These are phyloP conservation scores for Puccinia sorghi DNA, from an alignment of 1,284 basidiomycete species.

Conservation along the genomic window DNA sequence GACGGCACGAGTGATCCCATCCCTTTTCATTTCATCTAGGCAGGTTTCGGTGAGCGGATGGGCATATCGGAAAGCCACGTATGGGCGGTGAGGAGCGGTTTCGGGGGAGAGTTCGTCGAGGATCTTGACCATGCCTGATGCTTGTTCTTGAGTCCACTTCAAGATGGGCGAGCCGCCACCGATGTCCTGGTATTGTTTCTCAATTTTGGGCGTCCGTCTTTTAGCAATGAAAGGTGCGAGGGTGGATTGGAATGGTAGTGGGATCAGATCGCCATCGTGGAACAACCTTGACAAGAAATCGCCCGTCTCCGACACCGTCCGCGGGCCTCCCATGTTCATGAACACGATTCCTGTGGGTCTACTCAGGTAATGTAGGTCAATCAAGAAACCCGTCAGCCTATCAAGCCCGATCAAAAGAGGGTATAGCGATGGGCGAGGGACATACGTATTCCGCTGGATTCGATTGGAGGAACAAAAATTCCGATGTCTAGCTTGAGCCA, in stretches of 20 bases:
- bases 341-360: slow-evolving; percentile 76
- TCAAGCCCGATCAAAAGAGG: background rate
- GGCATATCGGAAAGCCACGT: slow-evolving; percentile 92
- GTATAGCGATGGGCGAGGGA: background rate
- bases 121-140: slow-evolving; percentile 81
- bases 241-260: slow-evolving; percentile 83
- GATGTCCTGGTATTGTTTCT: slow-evolving; percentile 89
- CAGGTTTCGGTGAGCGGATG: slow-evolving; percentile 82
- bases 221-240: slow-evolving; percentile 86
- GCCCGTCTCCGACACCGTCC: slow-evolving; percentile 66
- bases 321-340: slow-evolving; percentile 98
- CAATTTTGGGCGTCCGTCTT: slow-evolving; percentile 89
- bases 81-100: slow-evolving; percentile 93
- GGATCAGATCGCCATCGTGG: slow-evolving; percentile 91
- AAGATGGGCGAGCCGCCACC: slow-evolving; percentile 98
- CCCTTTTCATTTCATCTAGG: slow-evolving; percentile 78
- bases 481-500: background rate
- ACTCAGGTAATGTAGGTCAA: background rate
- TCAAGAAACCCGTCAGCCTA: slow-evolving; percentile 3
- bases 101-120: slow-evolving; percentile 89
- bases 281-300: slow-evolving; percentile 90
- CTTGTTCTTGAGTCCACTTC: slow-evolving; percentile 83
- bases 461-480: slow-evolving; percentile 1
- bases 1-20: slow-evolving; percentile 87
- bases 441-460: background rate